Evolutionary conservation across 164 flowering plant species (phyloP), one percentile per base, ranked within the genome.

Genomic region (Piper longum): DNA sequence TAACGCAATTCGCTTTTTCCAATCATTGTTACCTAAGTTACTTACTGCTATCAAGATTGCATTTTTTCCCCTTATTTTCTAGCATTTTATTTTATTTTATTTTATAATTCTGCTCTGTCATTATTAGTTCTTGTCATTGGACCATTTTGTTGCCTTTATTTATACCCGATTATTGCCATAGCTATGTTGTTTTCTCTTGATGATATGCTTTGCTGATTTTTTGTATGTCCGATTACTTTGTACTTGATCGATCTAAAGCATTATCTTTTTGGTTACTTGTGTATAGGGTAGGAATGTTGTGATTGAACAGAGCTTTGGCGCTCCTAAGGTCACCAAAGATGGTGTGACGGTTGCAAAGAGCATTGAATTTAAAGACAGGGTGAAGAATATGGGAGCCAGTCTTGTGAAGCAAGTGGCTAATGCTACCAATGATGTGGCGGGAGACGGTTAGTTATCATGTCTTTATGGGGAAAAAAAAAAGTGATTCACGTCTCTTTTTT

Each of bases 281-380:
- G 42, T 36, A 17, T 63, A 91, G 98, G 98, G 98, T 4, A 90
- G 98, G n/a, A 85, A 75, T 77, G 96, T 92, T 66, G 86, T 92
- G 9, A 62, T 92, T 41, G 96, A 92, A 65, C 98, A 89, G 81
- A 86, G 91, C 68, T 92, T 62, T 76, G 98, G 96, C 44, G 88
- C 96, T 54, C 98, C 96, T 3, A 89, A 92, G 69, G 98, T 92
- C 67, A 92, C 98, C 36, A 92, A 92, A 67, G 98, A 92, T 73
- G 98, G 98, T 69, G 98, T 92, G 14, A 92, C 98, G 66, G 98
- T 92, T 63, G 98, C 98, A 61, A 92, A 92, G 76, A 87, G 91
- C 69, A 81, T 92, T 74, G 98, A 92, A 65, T 92, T 92, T 67
- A 81, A 85, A 74, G 96, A 92, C 71, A 86, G 74, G 72, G 78